Conservation (phyloP, 371 early-diverging fungal genomes). For the Ecytonucleospora hepatopenaei region DNA sequence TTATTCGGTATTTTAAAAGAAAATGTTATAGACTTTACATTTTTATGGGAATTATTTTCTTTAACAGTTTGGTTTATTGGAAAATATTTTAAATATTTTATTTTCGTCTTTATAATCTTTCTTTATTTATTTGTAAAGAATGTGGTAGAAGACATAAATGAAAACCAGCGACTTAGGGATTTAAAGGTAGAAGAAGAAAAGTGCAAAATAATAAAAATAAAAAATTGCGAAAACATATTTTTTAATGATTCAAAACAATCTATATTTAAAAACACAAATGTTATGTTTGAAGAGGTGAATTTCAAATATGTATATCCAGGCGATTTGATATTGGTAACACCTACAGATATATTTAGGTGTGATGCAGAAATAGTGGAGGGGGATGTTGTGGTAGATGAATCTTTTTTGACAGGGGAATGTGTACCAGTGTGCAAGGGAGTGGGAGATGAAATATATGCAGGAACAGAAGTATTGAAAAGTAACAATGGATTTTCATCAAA, state of each 20-base stretch:
- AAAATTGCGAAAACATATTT: no score
- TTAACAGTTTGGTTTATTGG: conserved; percentile 1
- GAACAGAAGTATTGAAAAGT: conserved; percentile 40
- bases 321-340: conserved; percentile 42
- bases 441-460: conserved; percentile 25
- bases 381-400: conserved; percentile 89
- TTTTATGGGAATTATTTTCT: conserved; percentile 32
- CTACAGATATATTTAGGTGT: conserved; percentile 63
- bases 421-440: conserved; percentile 68
- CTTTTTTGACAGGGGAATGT: conserved; percentile 93
- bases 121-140: conserved; percentile 39
- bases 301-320: conserved; percentile 42
- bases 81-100: conserved; percentile 25
- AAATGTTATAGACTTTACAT: conserved; percentile 31
- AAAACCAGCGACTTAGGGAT: conserved; percentile 29
- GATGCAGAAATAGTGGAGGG: conserved; percentile 84
- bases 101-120: conserved; percentile 20
- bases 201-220: no score
- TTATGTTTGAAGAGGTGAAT: conserved; percentile 19
- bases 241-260: no score
- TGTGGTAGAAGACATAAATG: conserved; percentile 35
- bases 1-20: conserved; percentile 41
- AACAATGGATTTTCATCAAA: conserved; percentile 1
- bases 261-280: no score
- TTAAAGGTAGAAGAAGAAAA: no score